phyloP scores from a whole-genome alignment of 169 alveolate species.

The Theileria luwenshuni region DNA sequence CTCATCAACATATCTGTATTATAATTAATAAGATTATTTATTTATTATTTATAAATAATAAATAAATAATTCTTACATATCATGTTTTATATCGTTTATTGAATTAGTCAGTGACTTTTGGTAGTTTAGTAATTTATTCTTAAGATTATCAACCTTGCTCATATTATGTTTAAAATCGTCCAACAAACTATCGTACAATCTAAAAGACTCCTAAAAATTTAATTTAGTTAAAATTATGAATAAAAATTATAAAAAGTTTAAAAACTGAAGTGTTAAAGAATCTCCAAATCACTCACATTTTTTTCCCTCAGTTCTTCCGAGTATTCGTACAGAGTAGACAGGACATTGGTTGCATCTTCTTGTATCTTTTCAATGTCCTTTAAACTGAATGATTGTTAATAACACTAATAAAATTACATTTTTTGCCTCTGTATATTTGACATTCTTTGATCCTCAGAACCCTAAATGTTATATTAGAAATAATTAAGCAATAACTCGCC shows the following conservation, averaged over 20 bases:
- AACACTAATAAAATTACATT: conserved; percentile 7
- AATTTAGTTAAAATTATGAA: too few species aligned
- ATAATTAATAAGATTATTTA: too few species aligned
- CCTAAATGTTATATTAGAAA: too few species aligned
- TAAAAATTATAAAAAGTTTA: too few species aligned
- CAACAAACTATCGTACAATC: conserved; percentile 49
- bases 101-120: conserved; percentile 14
- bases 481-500: too few species aligned
- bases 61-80: conserved; percentile 1
- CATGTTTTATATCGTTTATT: conserved; percentile 19
- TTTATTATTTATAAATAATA: too few species aligned
- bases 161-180: conserved; percentile 52
- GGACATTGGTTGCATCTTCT: conserved; percentile 39
- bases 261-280: too few species aligned
- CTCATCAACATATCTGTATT: conserved; percentile 18
- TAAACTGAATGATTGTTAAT: conserved; percentile 10
- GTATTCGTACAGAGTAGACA: conserved; percentile 45
- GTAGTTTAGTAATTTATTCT: conserved; percentile 7
- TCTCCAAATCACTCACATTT: conserved; percentile 35
- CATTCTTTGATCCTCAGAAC: conserved; percentile 3
- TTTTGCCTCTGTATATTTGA: conserved; percentile 21
- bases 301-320: conserved; percentile 47
- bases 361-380: conserved; percentile 43
- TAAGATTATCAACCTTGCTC: conserved; percentile 52
- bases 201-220: conserved; percentile 45